phyloP scores from a whole-genome alignment of 225 moss, liverwort and hornwort genomes.

The Ulota crispa region DNA sequence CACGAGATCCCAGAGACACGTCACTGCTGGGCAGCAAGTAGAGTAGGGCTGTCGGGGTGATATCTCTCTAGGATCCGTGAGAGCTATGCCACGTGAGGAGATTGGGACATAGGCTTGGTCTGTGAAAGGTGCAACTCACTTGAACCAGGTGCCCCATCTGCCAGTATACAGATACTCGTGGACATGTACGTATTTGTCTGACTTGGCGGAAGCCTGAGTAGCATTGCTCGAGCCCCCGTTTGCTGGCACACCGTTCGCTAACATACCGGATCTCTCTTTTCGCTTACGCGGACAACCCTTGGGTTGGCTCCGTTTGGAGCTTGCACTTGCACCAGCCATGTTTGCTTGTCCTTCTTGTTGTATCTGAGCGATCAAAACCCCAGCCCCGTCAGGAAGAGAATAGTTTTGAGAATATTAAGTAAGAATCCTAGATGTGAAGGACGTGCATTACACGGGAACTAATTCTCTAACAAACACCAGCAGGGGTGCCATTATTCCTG shows the following conservation, averaged over 20 bases:
- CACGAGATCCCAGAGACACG: too few species aligned
- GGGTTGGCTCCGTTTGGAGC: background rate
- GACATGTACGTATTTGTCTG: background rate
- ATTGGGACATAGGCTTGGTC: too few species aligned
- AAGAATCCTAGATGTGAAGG: background rate
- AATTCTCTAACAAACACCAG: too few species aligned
- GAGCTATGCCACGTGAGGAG: background rate
- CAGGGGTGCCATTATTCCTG: too few species aligned
- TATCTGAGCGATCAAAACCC: background rate
- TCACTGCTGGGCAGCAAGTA: too few species aligned
- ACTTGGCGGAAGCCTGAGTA: background rate
- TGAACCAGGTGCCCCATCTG: slow-evolving; percentile 26
- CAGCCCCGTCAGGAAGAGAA: background rate
- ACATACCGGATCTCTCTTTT: too few species aligned
- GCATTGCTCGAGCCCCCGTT: too few species aligned
- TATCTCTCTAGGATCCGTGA: background rate
- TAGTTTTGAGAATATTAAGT: background rate
- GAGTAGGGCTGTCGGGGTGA: background rate
- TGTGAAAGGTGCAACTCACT: slow-evolving; percentile 1
- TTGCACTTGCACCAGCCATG: background rate
- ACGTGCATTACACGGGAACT: too few species aligned
- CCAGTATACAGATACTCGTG: background rate
- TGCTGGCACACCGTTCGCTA: too few species aligned
- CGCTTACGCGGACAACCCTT: background rate
- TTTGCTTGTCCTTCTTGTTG: background rate